Conservation (phyloP, 805 yeast species). For the Saccharomyces eubayanus region DNA sequence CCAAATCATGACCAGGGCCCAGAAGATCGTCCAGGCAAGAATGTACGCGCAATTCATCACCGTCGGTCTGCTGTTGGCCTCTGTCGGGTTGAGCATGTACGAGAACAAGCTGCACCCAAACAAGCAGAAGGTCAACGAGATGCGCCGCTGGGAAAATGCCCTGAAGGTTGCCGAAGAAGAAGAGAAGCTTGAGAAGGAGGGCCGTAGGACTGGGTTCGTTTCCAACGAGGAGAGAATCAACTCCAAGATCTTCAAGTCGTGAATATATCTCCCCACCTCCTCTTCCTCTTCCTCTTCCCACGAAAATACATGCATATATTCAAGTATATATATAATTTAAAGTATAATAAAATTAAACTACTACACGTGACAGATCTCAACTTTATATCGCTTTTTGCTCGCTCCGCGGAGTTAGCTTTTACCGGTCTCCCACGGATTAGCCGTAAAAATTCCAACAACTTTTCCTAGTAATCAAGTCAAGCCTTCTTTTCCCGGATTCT, state of each 20-base stretch:
- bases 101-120: conserved; percentile 48
- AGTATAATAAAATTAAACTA: background rate
- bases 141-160: conserved; percentile 42
- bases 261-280: background rate
- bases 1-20: conserved; percentile 63
- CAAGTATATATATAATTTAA: background rate
- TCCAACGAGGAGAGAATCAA: conserved; percentile 32
- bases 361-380: background rate
- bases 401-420: background rate
- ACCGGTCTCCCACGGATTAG: background rate
- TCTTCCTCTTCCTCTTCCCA: background rate
- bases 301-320: background rate
- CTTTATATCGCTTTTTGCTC: background rate
- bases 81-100: conserved; percentile 57
- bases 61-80: conserved; percentile 58
- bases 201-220: conserved; percentile 16
- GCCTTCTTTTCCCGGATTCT: background rate
- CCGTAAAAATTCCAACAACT: background rate
- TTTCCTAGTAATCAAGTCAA: background rate
- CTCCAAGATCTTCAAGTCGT: conserved; percentile 29
- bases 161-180: conserved; percentile 37
- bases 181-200: conserved; percentile 2
- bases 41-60: conserved; percentile 85
- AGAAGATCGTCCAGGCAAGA: conserved; percentile 80
- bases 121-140: conserved; percentile 29